phyloP scores from a whole-genome alignment of 1,284 basidiomycete species.

The Cutaneotrichosporon curvatum region DNA sequence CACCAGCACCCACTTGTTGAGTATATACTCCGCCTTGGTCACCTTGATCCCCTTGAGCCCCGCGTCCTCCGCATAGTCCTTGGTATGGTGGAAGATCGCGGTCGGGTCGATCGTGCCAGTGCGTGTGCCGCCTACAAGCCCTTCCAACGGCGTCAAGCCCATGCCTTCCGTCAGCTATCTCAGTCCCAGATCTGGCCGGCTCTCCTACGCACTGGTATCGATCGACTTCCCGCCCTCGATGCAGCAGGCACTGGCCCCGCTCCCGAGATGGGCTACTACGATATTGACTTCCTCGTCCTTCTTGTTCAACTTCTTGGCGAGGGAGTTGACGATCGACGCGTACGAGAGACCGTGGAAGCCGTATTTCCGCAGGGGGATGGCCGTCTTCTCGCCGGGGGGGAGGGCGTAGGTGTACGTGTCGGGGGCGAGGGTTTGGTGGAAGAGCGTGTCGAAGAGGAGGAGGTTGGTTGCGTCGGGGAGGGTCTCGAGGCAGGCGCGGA shows the following conservation, averaged over 20 bases:
- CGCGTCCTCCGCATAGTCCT: slow-evolving; percentile 51
- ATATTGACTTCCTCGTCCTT: slow-evolving; percentile 53
- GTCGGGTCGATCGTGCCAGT: slow-evolving; percentile 73
- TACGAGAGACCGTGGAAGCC: slow-evolving; percentile 69
- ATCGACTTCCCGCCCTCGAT: slow-evolving; percentile 64
- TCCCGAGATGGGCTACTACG: slow-evolving; percentile 75
- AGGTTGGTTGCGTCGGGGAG: slow-evolving; percentile 54
- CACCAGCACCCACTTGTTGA: slow-evolving; percentile 56
- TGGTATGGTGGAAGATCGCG: slow-evolving; percentile 76
- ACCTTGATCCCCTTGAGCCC: slow-evolving; percentile 55
- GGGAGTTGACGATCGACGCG: slow-evolving; percentile 34
- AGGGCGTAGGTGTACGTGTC: slow-evolving; percentile 73
- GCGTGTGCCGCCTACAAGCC: slow-evolving; percentile 79
- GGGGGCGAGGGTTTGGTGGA: slow-evolving; percentile 66
- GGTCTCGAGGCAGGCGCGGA: slow-evolving; percentile 53
- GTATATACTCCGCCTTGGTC: slow-evolving; percentile 66
- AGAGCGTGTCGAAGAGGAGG: slow-evolving; percentile 69
- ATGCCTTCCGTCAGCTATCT: slow-evolving; percentile 24
- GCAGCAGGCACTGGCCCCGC: slow-evolving; percentile 63
- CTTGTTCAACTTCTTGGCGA: slow-evolving; percentile 54
- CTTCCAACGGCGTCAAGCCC: slow-evolving; percentile 45
- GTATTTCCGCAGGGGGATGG: slow-evolving; percentile 69
- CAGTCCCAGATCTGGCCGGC: too few relatives aligned
- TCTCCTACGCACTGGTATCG: slow-evolving; percentile 53
- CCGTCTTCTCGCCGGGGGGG: slow-evolving; percentile 53